phyloP scores from a whole-genome alignment of 192 early-diverging fungal species.

The Rhizoclosmatium sp. region DNA sequence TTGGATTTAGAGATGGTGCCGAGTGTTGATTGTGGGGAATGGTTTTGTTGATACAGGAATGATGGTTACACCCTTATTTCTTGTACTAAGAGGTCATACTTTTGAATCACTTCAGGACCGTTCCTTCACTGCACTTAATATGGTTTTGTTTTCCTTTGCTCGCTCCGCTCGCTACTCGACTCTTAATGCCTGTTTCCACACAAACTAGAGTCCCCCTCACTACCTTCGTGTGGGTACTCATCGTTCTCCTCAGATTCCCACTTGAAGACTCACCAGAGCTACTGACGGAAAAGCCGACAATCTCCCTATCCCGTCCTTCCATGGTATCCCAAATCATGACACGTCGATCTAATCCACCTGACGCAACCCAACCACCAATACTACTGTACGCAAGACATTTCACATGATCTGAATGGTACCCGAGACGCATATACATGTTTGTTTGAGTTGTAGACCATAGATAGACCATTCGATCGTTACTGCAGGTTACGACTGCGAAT shows the following conservation, averaged over 20 bases:
- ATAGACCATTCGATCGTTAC: constrained; percentile 89
- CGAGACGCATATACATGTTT: constrained; percentile 62
- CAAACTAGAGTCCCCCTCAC: not conserved
- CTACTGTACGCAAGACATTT: constrained; percentile 85
- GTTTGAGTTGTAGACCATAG: constrained; percentile 64
- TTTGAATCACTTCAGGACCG: no score
- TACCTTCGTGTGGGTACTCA: not conserved
- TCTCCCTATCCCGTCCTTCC: constrained; percentile 52
- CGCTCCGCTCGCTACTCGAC: constrained; percentile 27
- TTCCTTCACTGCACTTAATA: no score
- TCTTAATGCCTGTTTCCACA: constrained; percentile 13
- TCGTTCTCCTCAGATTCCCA: no score
- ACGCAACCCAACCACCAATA: constrained; percentile 79
- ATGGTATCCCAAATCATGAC: constrained; percentile 92
- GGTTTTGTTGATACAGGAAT: no score
- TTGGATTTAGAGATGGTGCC: not conserved
- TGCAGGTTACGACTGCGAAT: constrained; percentile 58
- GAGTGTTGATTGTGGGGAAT: not conserved
- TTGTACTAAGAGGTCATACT: no score
- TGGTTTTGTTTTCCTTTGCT: not conserved
- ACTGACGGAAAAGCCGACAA: constrained; percentile 32
- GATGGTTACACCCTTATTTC: no score
- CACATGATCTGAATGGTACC: constrained; percentile 91
- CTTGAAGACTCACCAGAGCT: constrained; percentile 16
- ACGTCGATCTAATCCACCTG: constrained; percentile 88